phyloP scores from a whole-genome alignment of 495 filamentous ascomycete species.

The Aspergillus sclerotiicarbonarius region DNA sequence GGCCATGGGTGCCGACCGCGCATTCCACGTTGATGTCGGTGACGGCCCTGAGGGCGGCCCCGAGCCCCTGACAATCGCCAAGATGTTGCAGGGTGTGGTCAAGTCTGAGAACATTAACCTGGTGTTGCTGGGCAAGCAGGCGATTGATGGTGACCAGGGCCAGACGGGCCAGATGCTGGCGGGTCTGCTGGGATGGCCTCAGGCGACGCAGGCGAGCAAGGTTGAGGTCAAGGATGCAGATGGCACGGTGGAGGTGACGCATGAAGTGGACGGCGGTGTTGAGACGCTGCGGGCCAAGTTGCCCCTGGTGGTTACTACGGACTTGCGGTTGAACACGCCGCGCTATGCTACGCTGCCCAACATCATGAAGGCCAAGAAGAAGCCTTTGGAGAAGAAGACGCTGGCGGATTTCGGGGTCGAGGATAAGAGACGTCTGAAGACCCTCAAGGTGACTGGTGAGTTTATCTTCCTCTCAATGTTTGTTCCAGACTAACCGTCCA shows the following conservation, averaged over 20 bases:
- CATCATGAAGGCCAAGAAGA: slow-evolving; percentile 99
- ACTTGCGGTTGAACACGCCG: slow-evolving; percentile 92
- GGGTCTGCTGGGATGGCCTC: slow-evolving; percentile 84
- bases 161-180: slow-evolving; percentile 99
- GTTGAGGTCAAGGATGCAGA: slow-evolving; percentile 64
- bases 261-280: slow-evolving; percentile 92
- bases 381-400: slow-evolving; percentile 88
- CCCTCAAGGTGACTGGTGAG: slow-evolving; percentile 78
- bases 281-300: slow-evolving; percentile 83
- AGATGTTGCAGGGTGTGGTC: slow-evolving; percentile 76
- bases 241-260: slow-evolving; percentile 66
- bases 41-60: slow-evolving; percentile 51
- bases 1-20: slow-evolving; percentile 97
- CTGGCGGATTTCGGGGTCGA: slow-evolving; percentile 77
- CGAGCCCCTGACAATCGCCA: slow-evolving; percentile 90
- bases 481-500: slow-evolving; percentile 24
- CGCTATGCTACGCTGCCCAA: slow-evolving; percentile 93
- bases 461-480: slow-evolving; percentile 18
- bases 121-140: slow-evolving; percentile 94
- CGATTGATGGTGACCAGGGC: slow-evolving; percentile 90
- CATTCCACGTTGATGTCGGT: slow-evolving; percentile 76
- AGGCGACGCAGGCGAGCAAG: slow-evolving; percentile 88
- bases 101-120: slow-evolving; percentile 82
- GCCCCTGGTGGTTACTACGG: slow-evolving; percentile 91
- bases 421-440: slow-evolving; percentile 73